A percentile compares a stretch with the other conserved stretches of the same genome.
Conservation (phyloP, 164 flowering plant species). For the Chimonanthus salicifolius region DNA sequence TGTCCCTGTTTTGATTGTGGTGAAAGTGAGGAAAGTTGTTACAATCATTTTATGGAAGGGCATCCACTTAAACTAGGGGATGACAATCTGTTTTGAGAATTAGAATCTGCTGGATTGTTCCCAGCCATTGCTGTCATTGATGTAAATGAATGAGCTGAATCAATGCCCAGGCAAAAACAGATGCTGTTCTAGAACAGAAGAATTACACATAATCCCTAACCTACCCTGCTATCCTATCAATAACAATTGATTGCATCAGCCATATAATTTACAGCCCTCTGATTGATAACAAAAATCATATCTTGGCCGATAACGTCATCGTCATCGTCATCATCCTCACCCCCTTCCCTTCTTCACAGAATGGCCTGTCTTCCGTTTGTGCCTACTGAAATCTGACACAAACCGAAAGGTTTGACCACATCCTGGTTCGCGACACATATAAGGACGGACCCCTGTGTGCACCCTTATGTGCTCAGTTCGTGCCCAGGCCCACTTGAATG, state of each 20-base stretch:
- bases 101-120: slow-evolving; percentile 1
- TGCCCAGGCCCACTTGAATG: slow-evolving; percentile 99
- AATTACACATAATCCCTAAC: slow-evolving; percentile 4
- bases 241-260: slow-evolving; percentile 14
- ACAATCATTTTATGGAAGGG: too few species aligned
- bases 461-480: slow-evolving; percentile 95
- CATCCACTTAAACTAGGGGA: too few species aligned
- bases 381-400: slow-evolving; percentile 98
- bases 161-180: slow-evolving; percentile 18
- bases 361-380: slow-evolving; percentile 98
- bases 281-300: background rate
- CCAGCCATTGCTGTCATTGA: slow-evolving; percentile 12
- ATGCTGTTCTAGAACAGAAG: slow-evolving; percentile 2
- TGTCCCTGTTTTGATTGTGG: too few species aligned
- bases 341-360: slow-evolving; percentile 21
- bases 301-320: background rate
- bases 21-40: too few species aligned
- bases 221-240: slow-evolving; percentile 12
- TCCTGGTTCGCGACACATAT: slow-evolving; percentile 67
- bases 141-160: slow-evolving; percentile 18
- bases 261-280: slow-evolving; percentile 13
- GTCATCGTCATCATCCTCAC: background rate
- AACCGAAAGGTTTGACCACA: slow-evolving; percentile 97
- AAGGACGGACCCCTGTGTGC: slow-evolving; percentile 97
- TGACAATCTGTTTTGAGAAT: slow-evolving; percentile 1